These are phyloP conservation scores for Anaeromyces robustus DNA, from an alignment of 192 early-diverging fungal genomes.

Conservation along the genomic window DNA sequence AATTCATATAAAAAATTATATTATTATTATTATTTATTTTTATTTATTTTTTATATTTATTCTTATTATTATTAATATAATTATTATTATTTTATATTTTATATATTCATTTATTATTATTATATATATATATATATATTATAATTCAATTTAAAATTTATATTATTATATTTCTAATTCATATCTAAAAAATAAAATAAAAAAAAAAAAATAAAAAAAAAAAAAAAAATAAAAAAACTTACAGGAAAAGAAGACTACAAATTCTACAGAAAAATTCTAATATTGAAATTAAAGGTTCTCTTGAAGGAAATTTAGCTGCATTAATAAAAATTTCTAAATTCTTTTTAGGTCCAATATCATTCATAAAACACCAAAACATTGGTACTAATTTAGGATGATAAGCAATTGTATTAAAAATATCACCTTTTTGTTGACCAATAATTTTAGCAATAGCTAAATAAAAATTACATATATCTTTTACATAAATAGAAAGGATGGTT, in stretches of 20 bases:
- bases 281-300: conserved; percentile 36
- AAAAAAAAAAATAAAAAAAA: not conserved
- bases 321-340: conserved; percentile 35
- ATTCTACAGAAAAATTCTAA: conserved; percentile 47
- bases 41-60: no score
- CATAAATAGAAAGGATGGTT: not conserved
- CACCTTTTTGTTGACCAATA: conserved; percentile 13
- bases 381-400: conserved; percentile 31
- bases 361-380: conserved; percentile 39
- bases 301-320: conserved; percentile 26
- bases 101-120: no score
- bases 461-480: not conserved
- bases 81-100: no score
- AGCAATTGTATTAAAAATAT: conserved; percentile 30
- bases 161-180: no score
- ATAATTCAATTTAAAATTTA: no score
- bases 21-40: no score
- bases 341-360: conserved; percentile 32
- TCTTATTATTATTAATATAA: no score
- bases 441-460: not conserved
- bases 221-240: conserved; percentile 6
- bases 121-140: no score
- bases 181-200: not conserved
- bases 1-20: no score
- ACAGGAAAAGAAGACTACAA: conserved; percentile 38